Base-by-base conservation (phyloP, 176 grass and related monocot species). In the Thinopyrum elongatum region DNA sequence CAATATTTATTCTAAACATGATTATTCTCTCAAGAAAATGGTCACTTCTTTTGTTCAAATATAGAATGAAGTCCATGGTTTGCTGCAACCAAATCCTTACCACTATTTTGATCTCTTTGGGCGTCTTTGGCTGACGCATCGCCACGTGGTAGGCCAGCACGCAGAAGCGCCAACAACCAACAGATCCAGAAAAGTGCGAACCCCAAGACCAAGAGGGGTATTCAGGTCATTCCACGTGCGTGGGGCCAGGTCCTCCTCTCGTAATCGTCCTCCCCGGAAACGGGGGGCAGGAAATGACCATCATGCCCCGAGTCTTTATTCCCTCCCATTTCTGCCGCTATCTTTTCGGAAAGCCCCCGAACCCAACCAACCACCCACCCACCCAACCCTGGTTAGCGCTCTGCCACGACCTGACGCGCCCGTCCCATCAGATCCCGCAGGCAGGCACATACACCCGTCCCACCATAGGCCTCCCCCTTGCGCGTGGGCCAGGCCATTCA, bases 261-360 rank as follows among this genome's bases (percentile, higher is more conserved):
- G 34, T 23, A 35, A 30, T 69, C 46, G 33, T 27, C 65, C 58
- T 16, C 25, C 53, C 55, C 27, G 34, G 33, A 74, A 92, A 59
- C 33, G 21, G 3, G 1, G 91, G 51, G 53, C 16, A 0, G 0
- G 44, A 68, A 91, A 85, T 81, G 81, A 85, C 89, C 25, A 41
- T 39, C 9, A 0, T 81, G 12, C 81, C 81, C 74, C 11, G 7
- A 13, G 14, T 41, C 59, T 84, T 88, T 86, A 80, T 89, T 87
- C 82, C 85, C 53, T 55, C 31, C 82, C 75, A 75, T 69, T 84
- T 82, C 81, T 81, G 49, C 76, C 92, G 86, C 89, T 35, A 65
- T 80, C 89, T 87, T 94, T 86, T 86, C 78, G 60, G 86, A 82
- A 90, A 93, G 79, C 14, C 82, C 85, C 26, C 22, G 44, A 66